Evolutionary conservation across 2,329 filamentous ascomycete genomes (phyloP).

Genomic region (Talaromyces sp.): DNA sequence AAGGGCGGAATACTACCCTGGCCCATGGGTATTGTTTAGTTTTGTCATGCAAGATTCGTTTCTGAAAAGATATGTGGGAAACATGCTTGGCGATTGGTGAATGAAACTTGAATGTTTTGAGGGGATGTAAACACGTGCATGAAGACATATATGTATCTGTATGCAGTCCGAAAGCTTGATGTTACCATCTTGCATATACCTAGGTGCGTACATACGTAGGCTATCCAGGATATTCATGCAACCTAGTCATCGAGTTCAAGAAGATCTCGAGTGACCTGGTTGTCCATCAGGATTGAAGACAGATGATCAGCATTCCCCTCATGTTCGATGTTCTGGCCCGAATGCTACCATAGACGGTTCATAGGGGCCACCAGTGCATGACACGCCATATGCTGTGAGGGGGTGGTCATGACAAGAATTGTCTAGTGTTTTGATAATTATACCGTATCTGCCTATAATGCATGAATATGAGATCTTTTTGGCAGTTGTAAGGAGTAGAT

Average conservation of each 20-base stretch:
- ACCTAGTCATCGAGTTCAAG: background rate
- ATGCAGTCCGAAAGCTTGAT: background rate
- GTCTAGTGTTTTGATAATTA: background rate
- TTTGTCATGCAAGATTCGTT: background rate
- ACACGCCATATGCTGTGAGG: background rate
- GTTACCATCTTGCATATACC: background rate
- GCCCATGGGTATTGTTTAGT: background rate
- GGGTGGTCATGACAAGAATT: background rate
- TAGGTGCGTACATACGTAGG: background rate
- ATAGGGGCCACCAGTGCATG: background rate
- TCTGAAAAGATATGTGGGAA: conserved; percentile 1
- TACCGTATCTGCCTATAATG: background rate
- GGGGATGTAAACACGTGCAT: background rate
- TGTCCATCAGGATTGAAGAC: background rate
- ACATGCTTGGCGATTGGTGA: background rate
- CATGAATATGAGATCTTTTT: background rate
- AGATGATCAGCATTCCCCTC: background rate
- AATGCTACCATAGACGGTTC: background rate
- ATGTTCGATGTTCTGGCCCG: background rate
- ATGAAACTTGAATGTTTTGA: background rate
- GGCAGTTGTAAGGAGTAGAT: background rate
- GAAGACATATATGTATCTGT: background rate
- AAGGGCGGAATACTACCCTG: background rate
- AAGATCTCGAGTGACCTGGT: background rate
- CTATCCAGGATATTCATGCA: background rate